Evolutionary conservation across 495 filamentous ascomycete genomes (phyloP).

Genomic region (Staphylotrichum longicolle): DNA sequence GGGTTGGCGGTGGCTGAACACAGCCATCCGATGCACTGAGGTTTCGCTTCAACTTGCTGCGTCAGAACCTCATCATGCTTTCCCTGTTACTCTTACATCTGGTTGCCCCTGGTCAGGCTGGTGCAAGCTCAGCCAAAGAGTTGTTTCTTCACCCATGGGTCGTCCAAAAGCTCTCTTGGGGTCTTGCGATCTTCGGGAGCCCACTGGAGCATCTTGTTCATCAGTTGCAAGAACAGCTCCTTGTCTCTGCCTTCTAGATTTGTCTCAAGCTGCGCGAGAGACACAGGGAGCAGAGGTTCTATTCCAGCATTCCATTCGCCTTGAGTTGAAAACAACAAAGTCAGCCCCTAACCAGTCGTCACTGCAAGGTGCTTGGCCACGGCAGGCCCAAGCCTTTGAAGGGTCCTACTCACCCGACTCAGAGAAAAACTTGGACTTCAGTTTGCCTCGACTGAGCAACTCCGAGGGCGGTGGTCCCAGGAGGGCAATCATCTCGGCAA

Average conservation of each 20-base stretch:
- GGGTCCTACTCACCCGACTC: not conserved
- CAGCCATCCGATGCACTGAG: too few relatives aligned
- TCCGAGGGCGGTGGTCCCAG: not conserved
- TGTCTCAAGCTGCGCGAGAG: slow-evolving; percentile 38
- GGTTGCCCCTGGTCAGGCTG: too few relatives aligned
- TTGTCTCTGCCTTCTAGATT: slow-evolving; percentile 40
- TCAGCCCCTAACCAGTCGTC: not conserved
- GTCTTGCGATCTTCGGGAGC: slow-evolving; percentile 45
- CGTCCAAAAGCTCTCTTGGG: slow-evolving; percentile 43
- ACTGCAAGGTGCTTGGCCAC: not conserved
- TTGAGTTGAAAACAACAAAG: not conserved
- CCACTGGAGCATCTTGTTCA: slow-evolving; percentile 52
- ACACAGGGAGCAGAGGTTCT: slow-evolving; percentile 23
- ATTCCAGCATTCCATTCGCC: slow-evolving; percentile 38
- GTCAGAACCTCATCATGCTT: too few relatives aligned
- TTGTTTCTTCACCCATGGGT: slow-evolving; percentile 39
- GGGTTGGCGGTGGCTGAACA: too few relatives aligned
- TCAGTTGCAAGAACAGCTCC: slow-evolving; percentile 44
- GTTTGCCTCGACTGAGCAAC: not conserved
- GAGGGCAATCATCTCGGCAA: slow-evolving; percentile 5
- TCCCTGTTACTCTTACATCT: too few relatives aligned
- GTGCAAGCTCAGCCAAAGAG: not conserved
- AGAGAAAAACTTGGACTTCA: not conserved
- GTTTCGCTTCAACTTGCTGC: too few relatives aligned
- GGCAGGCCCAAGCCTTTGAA: too few relatives aligned